Base-by-base conservation (phyloP, 1,284 basidiomycete species). In the Microstroma glucosiphilum region DNA sequence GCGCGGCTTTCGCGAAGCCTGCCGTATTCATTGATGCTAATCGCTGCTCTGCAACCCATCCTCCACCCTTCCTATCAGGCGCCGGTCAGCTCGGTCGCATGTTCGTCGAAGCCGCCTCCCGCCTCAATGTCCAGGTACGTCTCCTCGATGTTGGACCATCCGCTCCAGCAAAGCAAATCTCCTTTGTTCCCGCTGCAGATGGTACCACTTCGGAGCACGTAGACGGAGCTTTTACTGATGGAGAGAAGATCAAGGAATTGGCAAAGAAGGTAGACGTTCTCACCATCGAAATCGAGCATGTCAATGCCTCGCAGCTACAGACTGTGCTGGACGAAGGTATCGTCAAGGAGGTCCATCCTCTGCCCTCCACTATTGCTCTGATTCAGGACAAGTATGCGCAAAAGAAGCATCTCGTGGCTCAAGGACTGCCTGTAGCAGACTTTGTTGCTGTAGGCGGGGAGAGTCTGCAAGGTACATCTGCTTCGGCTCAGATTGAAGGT, bases 11-110 rank as follows among this genome's bases (percentile, higher is more conserved):
- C 30, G 30, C 30, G 9, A 9, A 37, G 30, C 30, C 9, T 37
- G 30, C 30, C 30, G 30, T 9, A 9, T 4, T 9, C 30, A 37
- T 37, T 37, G 30, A 37, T 37, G 30, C 30, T 37, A 9, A 37
- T 37, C 30, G 30, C 30, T 37, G 30, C 9, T 3, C 30, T 37
- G 30, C 30, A 37, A 37, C 30, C 9, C 9, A 9, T 37, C 30
- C 30, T 37, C 30, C 30, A 37, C 30, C 30, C 48, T 8, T 51
- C 48, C 19, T 51, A 19, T 17, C 58, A 92, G 94, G 94, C 71
- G 96, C 94, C 57, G 94, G 94, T 71, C 94, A 98, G 82, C 86
- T 99, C 17, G 96, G 96, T 55, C 91, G 96, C 49, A 97, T 99
- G 94, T 86, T 99, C 46, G 90, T 89, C 9, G 89, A 89, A 56